Evolutionary conservation across 2,329 filamentous ascomycete genomes (phyloP), one percentile per base, ranked within the genome.

Genomic region (Alternaria atra): DNA sequence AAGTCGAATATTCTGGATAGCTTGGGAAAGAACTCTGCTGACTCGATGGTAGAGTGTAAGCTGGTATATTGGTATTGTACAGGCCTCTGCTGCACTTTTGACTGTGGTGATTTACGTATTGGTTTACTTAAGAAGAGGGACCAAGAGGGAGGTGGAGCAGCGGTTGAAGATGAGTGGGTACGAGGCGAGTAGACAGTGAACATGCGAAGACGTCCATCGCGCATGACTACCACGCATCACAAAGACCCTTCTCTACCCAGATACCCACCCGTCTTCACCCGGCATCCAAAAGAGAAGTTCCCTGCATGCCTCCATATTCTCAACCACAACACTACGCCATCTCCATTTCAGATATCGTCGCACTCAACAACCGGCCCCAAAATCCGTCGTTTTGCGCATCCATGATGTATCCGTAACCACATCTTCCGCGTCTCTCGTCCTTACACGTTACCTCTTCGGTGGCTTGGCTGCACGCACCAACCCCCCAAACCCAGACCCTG

Each of bases 31-130:
- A 13, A 29, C 17, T 35, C 12, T 27, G 47, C 63, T 70, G 32
- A 68, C n/a, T 12, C 17, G 29, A 48, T 7, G 5, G 20, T 39
- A 79, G 77, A 70, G 70, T 52, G 63, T 67, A 39, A 74, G 74
- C 6, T 81, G 73, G 69, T 77, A 77, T 62, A 60, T 73, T 13
- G 78, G 79, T 5, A 46, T 80, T 10, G 73, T 66, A 32, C 78
- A 80, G 58, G 72, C 73, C 7, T 76, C 48, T 6, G 59, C 68
- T 5, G 68, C 72, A 3, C n/a, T 75, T 1, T 51, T 81, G 58
- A 73, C 70, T 9, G 62, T 76, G 2, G 44, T 73, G 4, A 73
- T 75, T 5, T 73, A 76, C 42, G 55, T 76, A 7, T 54, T 78
- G 52, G 73, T 75, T 3, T 51, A 74, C 3, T 52, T 61, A 58